Evolutionary conservation across 768 basidiomycete genomes (phyloP), one percentile per base, ranked within the genome.

Genomic region (Leccinum fibrillosum): DNA sequence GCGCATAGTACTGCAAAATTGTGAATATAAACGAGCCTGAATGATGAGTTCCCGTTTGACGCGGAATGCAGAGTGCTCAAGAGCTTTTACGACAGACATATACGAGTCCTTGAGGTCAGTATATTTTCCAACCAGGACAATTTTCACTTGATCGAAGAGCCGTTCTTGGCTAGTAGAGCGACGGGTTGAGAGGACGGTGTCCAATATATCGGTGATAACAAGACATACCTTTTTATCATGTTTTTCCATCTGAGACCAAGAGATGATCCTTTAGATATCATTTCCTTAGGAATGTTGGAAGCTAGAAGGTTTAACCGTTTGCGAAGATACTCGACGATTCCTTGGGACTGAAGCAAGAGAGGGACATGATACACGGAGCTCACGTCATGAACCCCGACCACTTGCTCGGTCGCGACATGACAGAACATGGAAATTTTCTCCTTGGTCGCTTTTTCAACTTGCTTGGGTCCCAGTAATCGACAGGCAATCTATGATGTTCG

Each of bases 341-440:
- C 94, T 74, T 99, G 96, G 2, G 92, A 87, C 63, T 89, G 85
- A 34, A 99, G 81, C 17, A 98, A 81, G 10, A 98, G 81, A 4
- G 96, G 96, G 48, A 98, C 96, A 68, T 98, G 96, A 73, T 99
- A 99, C 34, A 98, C 94, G 39, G 94, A 97, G 9, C 89, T 86
- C 50, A 98, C 92, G 69, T 98, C 94, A 71, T 98, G 96, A 7
- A 98, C 90, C 55, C 94, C 96, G 52, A 99, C 81, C 42, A 98
- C 96, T 66, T 92, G 90, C 66, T 92, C 87, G 3, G 88, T 78
- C 3, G 85, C 77, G 65, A 99, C 96, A 67, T 99, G 96, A 74
- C 96, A 98, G 81, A 98, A 98, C 95, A 98, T 98, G 60, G 93
- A 94, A 44, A 99, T 96, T 74, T 99, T 99, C 68, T 88, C 83